Base-by-base conservation (phyloP, 129 eudicot species). In the carrot (Daucus carota) region DNA sequence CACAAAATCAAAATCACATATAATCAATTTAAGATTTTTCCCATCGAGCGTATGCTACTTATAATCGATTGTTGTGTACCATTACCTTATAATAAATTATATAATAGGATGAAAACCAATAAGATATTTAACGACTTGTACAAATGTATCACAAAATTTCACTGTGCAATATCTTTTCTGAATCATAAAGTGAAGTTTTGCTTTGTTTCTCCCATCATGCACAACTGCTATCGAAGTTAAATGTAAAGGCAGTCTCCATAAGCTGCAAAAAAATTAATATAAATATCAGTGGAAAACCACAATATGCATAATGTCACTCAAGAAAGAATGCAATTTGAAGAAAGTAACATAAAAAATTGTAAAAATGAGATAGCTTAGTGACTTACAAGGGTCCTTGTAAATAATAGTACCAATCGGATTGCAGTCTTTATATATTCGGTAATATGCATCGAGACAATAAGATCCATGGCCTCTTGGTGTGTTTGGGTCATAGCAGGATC, bases 191-290 rank as follows among this genome's bases (percentile, higher is more conserved):
- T n/a, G n/a, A 36, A 36, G 40, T 36, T 2, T 36, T 36, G 3
- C 40, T 6, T 20, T 50, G 40, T 22, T 20, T 6, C n/a, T n/a
- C n/a, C n/a, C 60, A 7, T 50, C 28, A n/a, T n/a, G n/a, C n/a
- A 22, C 12, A 20, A 20, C 60, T 20, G 26, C 28, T 1, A 20
- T 6, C n/a, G 0, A n/a, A 52, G 8, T 62, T 62, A 62, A 28
- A 62, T 62, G 36, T 62, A 62, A 62, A 62, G 68, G 68, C 68
- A 62, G 68, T 62, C 36, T 62, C 68, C 68, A 12, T 62, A 62
- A 28, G 68, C 68, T 62, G 68, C 68, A 28, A 1, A 14, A 28
- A n/a, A 26, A 26, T 26, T 13, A 26, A 60, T 26, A 12, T 1
- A 60, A 26, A 60, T 0, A 28, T 60, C 11, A 60, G 8, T 60